Base-by-base conservation (phyloP, 192 early-diverging fungal genomes). In the Coemansia sp. region DNA sequence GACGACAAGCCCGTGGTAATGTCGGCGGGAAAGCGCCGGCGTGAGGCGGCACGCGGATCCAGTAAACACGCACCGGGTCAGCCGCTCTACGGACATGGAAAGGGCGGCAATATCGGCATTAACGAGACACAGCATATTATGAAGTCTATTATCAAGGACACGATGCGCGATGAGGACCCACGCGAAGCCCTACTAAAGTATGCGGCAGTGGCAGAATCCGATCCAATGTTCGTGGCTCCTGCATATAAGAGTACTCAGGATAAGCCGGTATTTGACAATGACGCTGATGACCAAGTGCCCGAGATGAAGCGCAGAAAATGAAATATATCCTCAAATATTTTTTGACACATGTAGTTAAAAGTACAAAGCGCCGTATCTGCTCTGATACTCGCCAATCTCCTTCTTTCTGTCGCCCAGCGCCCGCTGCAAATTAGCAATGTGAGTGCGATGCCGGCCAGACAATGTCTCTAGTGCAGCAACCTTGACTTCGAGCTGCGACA, bases 161-260 rank as follows among this genome's bases (percentile, higher is more conserved):
- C 88, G 12, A 80, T 79, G 52, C 86, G 91, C 55, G 93, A 95
- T 66, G 94, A 96, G 67, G 97, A 99, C 84, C 97, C 97, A 12
- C 84, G 97, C 55, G 96, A 93, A 59, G 97, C 94, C 3, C 86
- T 99, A 70, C 78, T 99, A 34, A 92, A 88, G 67, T 95, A 94
- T 84, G 96, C 97, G 0, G 83, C 88, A 3, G 84, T 87, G 2
- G 93, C 95, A 0, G 90, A 92, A 70, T 82, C 86, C 36, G 91
- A 97, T 68, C 95, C 95, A 6, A 88, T 88, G 77, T 98, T 95
- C 91, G 89, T 97, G 69, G 86, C 88, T 8, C 90, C 90, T 24
- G 93, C 94, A 0, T 97, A 97, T 66, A 84, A 91, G 71, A 78
- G 83, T 15, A 93, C 86, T 24, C 93, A 96, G 66, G 92, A 91